Evolutionary conservation across 2,329 filamentous ascomycete genomes (phyloP), one percentile per base, ranked within the genome.

Genomic region (Neonectria punicea): DNA sequence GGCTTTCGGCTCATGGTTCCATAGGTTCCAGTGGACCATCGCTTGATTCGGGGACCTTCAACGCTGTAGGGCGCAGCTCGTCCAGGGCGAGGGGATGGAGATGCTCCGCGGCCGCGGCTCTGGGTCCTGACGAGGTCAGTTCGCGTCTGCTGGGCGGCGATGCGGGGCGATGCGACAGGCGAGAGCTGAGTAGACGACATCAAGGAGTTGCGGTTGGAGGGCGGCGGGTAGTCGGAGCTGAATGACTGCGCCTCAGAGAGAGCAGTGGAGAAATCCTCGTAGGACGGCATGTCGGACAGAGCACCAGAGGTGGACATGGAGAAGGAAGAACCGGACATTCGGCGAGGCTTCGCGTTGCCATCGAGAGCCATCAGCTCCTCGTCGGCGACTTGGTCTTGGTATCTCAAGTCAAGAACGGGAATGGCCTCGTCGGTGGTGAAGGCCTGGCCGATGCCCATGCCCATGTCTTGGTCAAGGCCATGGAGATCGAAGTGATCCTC

Each of bases 21-120:
- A 65, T 90, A 93, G 4, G 90, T 92, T 14, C 91, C 91, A 4
- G 92, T 93, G 20, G 92, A 93, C 91, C 92, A 94, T 70, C 92
- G 85, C 83, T 93, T 93, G 75, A 85, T 89, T 67, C 90, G 86
- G 50, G 83, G 84, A 57, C 84, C 86, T 50, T 93, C 91, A 55
- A 93, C 84, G 55, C 82, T 90, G 79, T 93, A 93, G 1, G 92
- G 92, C 18, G 89, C 90, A 44, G 90, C 87, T 66, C 91, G 87
- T 59, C 85, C 89, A 34, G 88, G 89, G 49, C 91, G 86, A 22
- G 92, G 90, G 34, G 91, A 92, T 41, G 91, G 90, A 50, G 91
- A 93, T 13, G 90, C 90, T 16, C 73, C 73, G 44, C 90, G 86
- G 22, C 90, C 89, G 57, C 91, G 87, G 78, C 90, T 92, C 67